phyloP scores from a whole-genome alignment of 1,139 yeast species.

The Saccharomyces hybrid region DNA sequence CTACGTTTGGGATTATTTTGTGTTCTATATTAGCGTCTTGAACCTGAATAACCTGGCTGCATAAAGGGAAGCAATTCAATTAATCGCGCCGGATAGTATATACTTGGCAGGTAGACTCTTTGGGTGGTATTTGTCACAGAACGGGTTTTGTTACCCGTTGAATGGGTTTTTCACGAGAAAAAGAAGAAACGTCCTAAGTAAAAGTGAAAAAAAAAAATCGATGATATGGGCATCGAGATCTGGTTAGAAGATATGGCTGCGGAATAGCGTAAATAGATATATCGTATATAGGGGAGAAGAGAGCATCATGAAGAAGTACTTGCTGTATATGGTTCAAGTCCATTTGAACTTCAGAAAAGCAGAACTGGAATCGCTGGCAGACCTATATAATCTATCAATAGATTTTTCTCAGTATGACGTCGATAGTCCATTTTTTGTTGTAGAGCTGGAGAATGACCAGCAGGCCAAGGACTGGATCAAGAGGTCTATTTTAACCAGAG shows the following conservation, averaged over 20 bases:
- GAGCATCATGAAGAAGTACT: slow-evolving; percentile 37
- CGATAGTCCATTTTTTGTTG: slow-evolving; percentile 60
- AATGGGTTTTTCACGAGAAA: background rate
- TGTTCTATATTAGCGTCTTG: too few relatives aligned
- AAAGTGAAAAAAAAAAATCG: background rate
- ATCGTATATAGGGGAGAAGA: background rate
- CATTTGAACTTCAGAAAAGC: slow-evolving; percentile 72
- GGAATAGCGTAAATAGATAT: background rate
- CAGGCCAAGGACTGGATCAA: slow-evolving; percentile 56
- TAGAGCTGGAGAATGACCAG: slow-evolving; percentile 55
- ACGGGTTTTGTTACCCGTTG: background rate
- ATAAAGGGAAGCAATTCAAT: too few relatives aligned
- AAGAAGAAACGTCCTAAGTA: background rate
- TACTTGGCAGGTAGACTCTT: too few relatives aligned
- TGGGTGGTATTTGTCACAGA: background rate
- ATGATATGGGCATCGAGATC: background rate
- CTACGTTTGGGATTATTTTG: too few relatives aligned
- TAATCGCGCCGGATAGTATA: too few relatives aligned
- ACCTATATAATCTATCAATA: slow-evolving; percentile 44
- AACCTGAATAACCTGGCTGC: too few relatives aligned
- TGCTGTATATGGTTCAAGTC: slow-evolving; percentile 76
- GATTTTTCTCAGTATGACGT: slow-evolving; percentile 56
- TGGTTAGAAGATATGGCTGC: background rate
- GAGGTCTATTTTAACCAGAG: slow-evolving; percentile 63
- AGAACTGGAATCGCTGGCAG: slow-evolving; percentile 80